Evolutionary conservation across 805 yeast genomes (phyloP).

Genomic region (Candida palmyrensis): DNA sequence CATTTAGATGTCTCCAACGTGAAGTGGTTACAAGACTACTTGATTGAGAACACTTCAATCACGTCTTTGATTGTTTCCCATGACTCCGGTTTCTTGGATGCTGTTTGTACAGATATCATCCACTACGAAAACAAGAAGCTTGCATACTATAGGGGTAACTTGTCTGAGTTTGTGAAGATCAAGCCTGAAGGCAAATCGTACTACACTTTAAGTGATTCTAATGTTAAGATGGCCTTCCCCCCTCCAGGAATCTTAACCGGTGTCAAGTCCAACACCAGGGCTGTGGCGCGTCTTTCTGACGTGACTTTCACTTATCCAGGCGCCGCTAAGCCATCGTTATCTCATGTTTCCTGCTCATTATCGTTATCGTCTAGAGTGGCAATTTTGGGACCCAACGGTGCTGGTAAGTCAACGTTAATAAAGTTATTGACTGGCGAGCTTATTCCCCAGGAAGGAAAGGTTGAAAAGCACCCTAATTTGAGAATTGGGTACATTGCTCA

Average conservation of each 20-base stretch:
- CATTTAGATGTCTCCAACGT: conserved; percentile 95
- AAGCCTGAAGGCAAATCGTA: conserved; percentile 96
- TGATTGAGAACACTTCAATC: conserved; percentile 75
- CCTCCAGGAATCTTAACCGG: conserved; percentile 98
- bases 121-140: conserved; percentile 94
- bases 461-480: conserved; percentile 96
- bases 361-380: conserved; percentile 97
- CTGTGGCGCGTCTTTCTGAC: conserved; percentile 82
- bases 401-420: conserved; percentile 95
- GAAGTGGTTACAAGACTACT: conserved; percentile 88
- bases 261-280: conserved; percentile 89
- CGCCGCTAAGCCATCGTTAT: conserved; percentile 74
- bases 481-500: conserved; percentile 99
- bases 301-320: conserved; percentile 92
- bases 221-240: conserved; percentile 96
- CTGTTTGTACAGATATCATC: conserved; percentile 93
- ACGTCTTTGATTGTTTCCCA: conserved; percentile 96
- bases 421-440: conserved; percentile 90
- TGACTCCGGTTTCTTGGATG: conserved; percentile 94
- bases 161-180: conserved; percentile 84
- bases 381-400: conserved; percentile 96
- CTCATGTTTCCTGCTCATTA: conserved; percentile 80
- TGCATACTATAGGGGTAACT: conserved; percentile 93
- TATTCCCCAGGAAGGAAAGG: conserved; percentile 80
- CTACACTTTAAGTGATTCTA: conserved; percentile 87